Conservation (phyloP, 768 basidiomycete genomes). For the Boletus tomentosulus region DNA sequence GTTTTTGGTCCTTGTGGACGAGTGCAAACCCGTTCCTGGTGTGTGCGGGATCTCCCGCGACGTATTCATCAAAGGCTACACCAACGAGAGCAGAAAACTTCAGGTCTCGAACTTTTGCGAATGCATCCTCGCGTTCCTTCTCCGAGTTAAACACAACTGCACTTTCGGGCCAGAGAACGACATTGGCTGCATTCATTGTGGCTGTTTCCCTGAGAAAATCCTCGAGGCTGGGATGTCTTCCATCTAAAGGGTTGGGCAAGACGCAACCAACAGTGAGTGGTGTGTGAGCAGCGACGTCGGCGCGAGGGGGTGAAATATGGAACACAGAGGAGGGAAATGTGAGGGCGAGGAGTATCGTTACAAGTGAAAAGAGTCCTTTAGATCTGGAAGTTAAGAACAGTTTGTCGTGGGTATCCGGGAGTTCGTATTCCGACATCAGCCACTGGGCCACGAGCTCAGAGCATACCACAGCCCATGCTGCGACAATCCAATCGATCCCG, state of each 20-base stretch:
- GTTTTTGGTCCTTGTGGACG: constrained; percentile 36
- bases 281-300: constrained; percentile 40
- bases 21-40: constrained; percentile 64
- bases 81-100: constrained; percentile 46
- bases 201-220: constrained; percentile 61
- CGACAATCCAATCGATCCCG: constrained; percentile 69
- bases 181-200: constrained; percentile 43
- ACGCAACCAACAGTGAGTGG: constrained; percentile 64
- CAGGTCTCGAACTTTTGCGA: constrained; percentile 39
- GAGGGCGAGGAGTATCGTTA: constrained; percentile 39
- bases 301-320: constrained; percentile 36
- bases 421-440: constrained; percentile 42
- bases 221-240: constrained; percentile 45
- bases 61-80: constrained; percentile 67
- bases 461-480: constrained; percentile 68
- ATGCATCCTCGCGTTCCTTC: constrained; percentile 45
- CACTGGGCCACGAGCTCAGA: constrained; percentile 51
- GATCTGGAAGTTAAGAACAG: constrained; percentile 17
- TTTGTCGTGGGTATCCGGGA: constrained; percentile 1
- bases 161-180: constrained; percentile 80
- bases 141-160: constrained; percentile 61
- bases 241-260: constrained; percentile 46
- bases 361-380: constrained; percentile 35
- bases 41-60: constrained; percentile 37
- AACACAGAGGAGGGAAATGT: constrained; percentile 53